Base-by-base conservation (phyloP, 441 rosid genomes). In the Adansonia grandidieri region DNA sequence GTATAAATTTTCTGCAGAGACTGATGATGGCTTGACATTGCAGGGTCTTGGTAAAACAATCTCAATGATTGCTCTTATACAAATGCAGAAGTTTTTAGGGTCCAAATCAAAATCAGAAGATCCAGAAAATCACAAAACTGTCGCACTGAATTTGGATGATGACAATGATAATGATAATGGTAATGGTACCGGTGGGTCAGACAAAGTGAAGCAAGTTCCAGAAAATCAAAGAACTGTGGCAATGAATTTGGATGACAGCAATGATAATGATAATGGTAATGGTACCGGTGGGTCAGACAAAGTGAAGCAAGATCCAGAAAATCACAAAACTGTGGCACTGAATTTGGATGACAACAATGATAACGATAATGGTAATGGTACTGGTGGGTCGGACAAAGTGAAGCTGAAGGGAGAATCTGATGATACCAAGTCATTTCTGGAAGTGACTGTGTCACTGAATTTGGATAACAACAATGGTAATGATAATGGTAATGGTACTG, bases 11-110 rank as follows among this genome's bases (percentile, higher is more conserved):
- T 73, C 57, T 71, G 73, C 77, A 24, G 19, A 48, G 69, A 78
- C 84, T 77, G 58, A 82, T 78, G 61, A 37, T 64, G 60, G 19
- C 62, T 84, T 80, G 68, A 47, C 74, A 67, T 73, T 79, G 60
- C 92, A 96, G 99, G 98, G 98, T 51, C 98, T 96, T 83, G 99
- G 99, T 83, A 96, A 96, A 92, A 96, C 99, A 56, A 86, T 96
- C 80, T 94, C 98, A 53, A 86, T 86, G 81, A 94, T 96, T 88
- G 98, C 99, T 76, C 99, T 96, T 80, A 83, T 94, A 85, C 96
- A 88, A 84, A 87, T 88, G 92, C 95, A 92, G 79, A 93, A 82
- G 85, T 77, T 40, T n/a, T 32, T 87, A 74, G 89, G 89, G 87
- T 76, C 88, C 81, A 86, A 88, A 77, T 53, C 91, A 47, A 96